These are phyloP conservation scores for Tetramitus jugosus DNA, from an alignment of 208 protist genomes.

Conservation along the genomic window DNA sequence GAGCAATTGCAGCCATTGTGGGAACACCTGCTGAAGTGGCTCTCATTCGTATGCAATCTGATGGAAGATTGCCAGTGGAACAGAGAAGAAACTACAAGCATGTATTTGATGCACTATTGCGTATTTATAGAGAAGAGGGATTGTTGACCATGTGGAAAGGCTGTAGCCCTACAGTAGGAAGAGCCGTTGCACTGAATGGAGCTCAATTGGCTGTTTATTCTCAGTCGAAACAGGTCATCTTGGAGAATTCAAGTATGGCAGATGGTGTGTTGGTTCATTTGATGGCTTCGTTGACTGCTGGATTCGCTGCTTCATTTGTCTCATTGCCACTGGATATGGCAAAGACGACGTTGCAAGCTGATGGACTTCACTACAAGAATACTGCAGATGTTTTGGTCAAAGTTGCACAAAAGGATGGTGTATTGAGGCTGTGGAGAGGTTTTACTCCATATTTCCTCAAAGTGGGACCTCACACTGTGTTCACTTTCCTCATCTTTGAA, in stretches of 20 bases:
- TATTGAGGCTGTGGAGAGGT: conserved; percentile 14
- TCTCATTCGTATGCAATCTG: conserved; percentile 4
- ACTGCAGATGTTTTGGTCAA: background rate
- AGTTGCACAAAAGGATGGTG: background rate
- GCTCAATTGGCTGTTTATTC: conserved; percentile 18
- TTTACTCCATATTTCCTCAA: conserved; percentile 13
- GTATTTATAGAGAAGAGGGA: conserved; percentile 12
- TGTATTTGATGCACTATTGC: background rate
- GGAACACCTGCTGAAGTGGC: conserved; percentile 14
- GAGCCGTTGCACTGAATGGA: conserved; percentile 15
- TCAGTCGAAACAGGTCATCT: conserved; percentile 3
- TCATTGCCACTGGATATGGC: background rate
- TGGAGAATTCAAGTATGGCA: background rate
- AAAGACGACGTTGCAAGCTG: conserved; percentile 7
- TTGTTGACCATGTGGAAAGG: conserved; percentile 6
- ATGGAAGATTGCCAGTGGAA: background rate
- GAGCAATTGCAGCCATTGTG: background rate
- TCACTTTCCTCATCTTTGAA: too few species aligned
- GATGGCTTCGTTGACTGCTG: background rate
- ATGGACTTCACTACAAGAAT: background rate
- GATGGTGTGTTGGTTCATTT: background rate
- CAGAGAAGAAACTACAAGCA: background rate
- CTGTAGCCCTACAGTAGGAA: background rate
- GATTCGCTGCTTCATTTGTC: background rate
- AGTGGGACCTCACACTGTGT: conserved; percentile 10